These are phyloP conservation scores for Epichloe uncinata DNA, from an alignment of 2,329 filamentous ascomycete species.

Conservation along the genomic window DNA sequence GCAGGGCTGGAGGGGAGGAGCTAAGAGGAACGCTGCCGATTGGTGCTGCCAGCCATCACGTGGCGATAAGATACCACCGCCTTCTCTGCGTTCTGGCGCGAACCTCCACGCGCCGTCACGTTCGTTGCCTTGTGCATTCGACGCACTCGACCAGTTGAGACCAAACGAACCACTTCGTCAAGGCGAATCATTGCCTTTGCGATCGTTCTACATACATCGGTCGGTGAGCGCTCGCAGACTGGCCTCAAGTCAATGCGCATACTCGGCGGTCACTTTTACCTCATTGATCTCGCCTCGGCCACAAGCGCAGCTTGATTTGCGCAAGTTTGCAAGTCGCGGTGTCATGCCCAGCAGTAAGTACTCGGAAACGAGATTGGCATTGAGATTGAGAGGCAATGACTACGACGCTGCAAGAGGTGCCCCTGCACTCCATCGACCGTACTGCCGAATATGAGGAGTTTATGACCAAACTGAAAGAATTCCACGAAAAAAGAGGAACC, in stretches of 20 bases:
- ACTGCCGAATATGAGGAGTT: constrained; percentile 67
- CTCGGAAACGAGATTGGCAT: not conserved
- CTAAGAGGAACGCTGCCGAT: constrained; percentile 13
- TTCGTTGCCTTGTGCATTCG: not conserved
- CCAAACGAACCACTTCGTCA: constrained; percentile 3
- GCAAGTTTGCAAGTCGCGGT: not conserved
- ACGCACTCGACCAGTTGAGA: not conserved
- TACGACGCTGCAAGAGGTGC: constrained; percentile 21
- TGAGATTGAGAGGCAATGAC: constrained; percentile 8
- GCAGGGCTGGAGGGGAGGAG: not conserved
- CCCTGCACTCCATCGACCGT: constrained; percentile 37
- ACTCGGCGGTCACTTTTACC: not conserved
- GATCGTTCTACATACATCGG: constrained; percentile 8
- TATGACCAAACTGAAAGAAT: constrained; percentile 56
- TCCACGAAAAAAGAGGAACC: constrained; percentile 69
- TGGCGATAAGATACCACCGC: constrained; percentile 9
- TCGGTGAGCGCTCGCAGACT: not conserved
- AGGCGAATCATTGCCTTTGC: constrained; percentile 10
- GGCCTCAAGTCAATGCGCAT: constrained; percentile 2
- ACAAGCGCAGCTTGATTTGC: not conserved
- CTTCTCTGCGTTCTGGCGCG: not conserved
- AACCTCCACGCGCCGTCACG: constrained; percentile 2
- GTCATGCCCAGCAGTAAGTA: not conserved
- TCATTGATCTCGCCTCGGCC: not conserved
- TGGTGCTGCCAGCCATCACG: constrained; percentile 10